A percentile compares a stretch with the other conserved stretches of the same genome.
Conservation (phyloP, 2,329 filamentous ascomycete species). For the Phialophora verrucosa region DNA sequence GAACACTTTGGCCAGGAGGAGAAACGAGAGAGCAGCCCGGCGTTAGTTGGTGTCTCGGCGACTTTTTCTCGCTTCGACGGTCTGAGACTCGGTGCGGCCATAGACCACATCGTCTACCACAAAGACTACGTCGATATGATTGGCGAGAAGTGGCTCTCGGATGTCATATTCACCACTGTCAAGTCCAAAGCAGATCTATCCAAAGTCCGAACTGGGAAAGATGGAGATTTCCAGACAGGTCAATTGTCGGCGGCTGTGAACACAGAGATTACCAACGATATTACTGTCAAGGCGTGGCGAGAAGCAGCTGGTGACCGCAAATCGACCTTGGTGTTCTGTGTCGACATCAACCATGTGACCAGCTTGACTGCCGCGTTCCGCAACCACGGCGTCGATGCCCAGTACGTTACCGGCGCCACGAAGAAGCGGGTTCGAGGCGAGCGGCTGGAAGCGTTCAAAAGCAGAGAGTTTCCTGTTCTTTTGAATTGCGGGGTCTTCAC, state of each 20-base stretch:
- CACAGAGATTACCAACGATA: constrained; percentile 76
- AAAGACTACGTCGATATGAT: constrained; percentile 84
- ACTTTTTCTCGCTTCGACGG: constrained; percentile 82
- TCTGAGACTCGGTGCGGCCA: constrained; percentile 77
- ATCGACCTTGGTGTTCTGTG: constrained; percentile 92
- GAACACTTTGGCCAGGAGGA: constrained; percentile 76
- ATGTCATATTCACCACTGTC: constrained; percentile 94
- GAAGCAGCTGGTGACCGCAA: constrained; percentile 73
- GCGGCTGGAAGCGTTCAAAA: constrained; percentile 76
- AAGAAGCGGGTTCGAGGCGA: constrained; percentile 69
- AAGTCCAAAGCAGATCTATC: constrained; percentile 80
- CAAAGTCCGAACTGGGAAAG: constrained; percentile 65
- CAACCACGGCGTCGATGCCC: constrained; percentile 77
- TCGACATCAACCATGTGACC: constrained; percentile 81
- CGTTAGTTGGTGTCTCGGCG: constrained; percentile 88
- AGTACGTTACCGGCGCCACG: constrained; percentile 85
- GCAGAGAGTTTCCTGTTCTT: constrained; percentile 79
- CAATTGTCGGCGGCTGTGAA: constrained; percentile 86
- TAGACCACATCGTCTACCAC: constrained; percentile 96
- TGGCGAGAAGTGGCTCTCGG: constrained; percentile 85
- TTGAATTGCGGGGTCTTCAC: constrained; percentile 97
- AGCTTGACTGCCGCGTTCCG: constrained; percentile 78
- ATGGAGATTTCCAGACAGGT: constrained; percentile 78
- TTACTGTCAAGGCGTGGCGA: constrained; percentile 86
- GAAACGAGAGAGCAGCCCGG: constrained; percentile 58